A percentile compares a stretch with the other conserved stretches of the same genome.
Evolutionary conservation across 1,284 basidiomycete genomes (phyloP).

Genomic region (Malassezia restricta): DNA sequence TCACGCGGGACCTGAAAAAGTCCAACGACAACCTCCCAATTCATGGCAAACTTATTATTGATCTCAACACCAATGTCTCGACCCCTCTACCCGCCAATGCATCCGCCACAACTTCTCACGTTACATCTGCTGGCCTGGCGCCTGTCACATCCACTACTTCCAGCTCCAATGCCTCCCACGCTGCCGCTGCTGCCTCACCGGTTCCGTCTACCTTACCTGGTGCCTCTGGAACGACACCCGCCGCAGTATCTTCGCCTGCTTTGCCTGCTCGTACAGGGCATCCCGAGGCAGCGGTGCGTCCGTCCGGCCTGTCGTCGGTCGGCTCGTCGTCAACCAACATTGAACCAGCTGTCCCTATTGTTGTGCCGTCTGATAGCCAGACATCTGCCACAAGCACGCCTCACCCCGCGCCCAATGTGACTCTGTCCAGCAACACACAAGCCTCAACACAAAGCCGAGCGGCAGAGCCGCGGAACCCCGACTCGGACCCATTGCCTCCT

Average conservation of each 20-base stretch:
- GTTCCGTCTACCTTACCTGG: neutral
- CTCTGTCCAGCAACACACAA: neutral
- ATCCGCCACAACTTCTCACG: constrained; percentile 21
- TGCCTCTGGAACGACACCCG: neutral
- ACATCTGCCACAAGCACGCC: constrained; percentile 14
- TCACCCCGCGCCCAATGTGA: constrained; percentile 5
- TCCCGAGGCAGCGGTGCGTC: neutral
- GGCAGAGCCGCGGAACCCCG: constrained; percentile 26
- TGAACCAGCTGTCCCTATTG: neutral
- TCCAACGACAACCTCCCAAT: constrained; percentile 46
- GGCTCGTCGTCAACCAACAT: constrained; percentile 6
- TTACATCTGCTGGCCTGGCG: constrained; percentile 24
- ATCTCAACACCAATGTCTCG: constrained; percentile 45
- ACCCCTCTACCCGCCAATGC: constrained; percentile 11
- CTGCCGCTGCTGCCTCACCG: neutral
- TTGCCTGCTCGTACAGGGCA: neutral
- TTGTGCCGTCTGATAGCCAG: neutral
- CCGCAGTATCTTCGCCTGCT: neutral
- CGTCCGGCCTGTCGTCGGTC: neutral
- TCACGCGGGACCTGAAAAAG: constrained; percentile 44
- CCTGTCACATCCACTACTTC: neutral
- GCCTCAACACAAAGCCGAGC: constrained; percentile 1
- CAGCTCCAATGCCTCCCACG: neutral
- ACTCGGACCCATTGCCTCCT: constrained; percentile 53
- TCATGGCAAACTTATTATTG: constrained; percentile 46